A percentile compares a stretch with the other conserved stretches of the same genome.
Evolutionary conservation across 306 rosid species (phyloP).

Genomic region (Pyrus pyrifolia): DNA sequence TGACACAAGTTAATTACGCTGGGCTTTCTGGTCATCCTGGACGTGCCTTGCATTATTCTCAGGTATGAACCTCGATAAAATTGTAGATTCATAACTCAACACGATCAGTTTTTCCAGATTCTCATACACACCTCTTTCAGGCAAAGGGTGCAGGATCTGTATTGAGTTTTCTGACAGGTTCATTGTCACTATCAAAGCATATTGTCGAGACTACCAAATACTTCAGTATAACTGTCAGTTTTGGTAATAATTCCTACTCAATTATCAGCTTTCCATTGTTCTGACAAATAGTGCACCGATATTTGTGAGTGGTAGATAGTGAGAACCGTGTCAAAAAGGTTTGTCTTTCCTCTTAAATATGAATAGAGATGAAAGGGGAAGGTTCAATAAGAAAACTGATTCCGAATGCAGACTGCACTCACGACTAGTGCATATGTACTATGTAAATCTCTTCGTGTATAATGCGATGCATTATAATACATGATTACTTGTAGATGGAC

Average conservation of each 20-base stretch:
- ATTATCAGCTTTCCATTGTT: background rate
- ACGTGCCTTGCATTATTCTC: constrained; percentile 70
- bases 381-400: background rate
- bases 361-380: background rate
- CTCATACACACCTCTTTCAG: constrained; percentile 31
- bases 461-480: background rate
- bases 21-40: constrained; percentile 77
- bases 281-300: background rate
- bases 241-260: constrained; percentile 45
- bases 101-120: background rate
- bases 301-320: background rate
- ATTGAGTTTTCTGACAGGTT: constrained; percentile 85
- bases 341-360: background rate
- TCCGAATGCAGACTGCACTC: background rate
- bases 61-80: constrained; percentile 38
- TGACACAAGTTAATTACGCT: constrained; percentile 68
- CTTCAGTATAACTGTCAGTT: constrained; percentile 91
- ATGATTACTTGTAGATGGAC: background rate
- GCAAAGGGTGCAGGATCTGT: constrained; percentile 95
- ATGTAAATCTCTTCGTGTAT: background rate
- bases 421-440: background rate
- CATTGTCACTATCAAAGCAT: constrained; percentile 77
- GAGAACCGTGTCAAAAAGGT: background rate
- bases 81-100: constrained; percentile 12
- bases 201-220: constrained; percentile 76